These are phyloP conservation scores for Ploettnerulaceae sp. DNA, from an alignment of 2,329 filamentous ascomycete genomes.

Conservation along the genomic window DNA sequence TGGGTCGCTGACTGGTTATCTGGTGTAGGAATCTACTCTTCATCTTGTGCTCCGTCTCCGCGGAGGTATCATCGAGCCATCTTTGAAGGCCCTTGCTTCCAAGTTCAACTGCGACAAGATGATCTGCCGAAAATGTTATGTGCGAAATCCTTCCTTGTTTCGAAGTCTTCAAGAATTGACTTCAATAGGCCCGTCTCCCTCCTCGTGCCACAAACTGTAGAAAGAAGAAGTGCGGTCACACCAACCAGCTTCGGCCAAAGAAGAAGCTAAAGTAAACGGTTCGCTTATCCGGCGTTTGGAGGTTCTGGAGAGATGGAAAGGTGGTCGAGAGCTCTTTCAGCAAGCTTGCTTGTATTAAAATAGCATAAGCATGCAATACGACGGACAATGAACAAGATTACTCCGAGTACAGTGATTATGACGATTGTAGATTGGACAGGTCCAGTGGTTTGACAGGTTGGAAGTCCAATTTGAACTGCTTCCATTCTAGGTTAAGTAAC, in stretches of 20 bases:
- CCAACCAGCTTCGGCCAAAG: constrained; percentile 99
- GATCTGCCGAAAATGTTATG: constrained; percentile 99
- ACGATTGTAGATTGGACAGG: background rate
- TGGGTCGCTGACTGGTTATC: constrained; percentile 18
- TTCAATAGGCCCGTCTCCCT: constrained; percentile 68
- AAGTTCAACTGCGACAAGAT: constrained; percentile 99
- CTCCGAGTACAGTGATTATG: background rate
- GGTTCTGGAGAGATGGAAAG: constrained; percentile 17
- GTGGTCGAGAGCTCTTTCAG: constrained; percentile 22
- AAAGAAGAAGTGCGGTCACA: constrained; percentile 99
- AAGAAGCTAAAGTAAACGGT: constrained; percentile 96
- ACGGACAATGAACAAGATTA: constrained; percentile 15
- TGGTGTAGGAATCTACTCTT: constrained; percentile 88
- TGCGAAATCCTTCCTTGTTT: constrained; percentile 45
- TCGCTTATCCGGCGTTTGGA: constrained; percentile 36
- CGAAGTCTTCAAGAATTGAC: constrained; percentile 22
- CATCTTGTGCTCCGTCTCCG: constrained; percentile 98
- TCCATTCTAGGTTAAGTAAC: no score
- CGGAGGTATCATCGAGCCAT: constrained; percentile 99
- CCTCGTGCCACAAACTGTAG: constrained; percentile 99
- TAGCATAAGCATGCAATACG: constrained; percentile 27
- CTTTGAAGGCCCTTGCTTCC: constrained; percentile 94
- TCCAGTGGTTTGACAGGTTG: no score
- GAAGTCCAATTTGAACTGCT: no score
- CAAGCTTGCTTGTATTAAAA: constrained; percentile 26